Base-by-base conservation (phyloP, 352 stramenopile species). In the Phytopythium mirpurense region DNA sequence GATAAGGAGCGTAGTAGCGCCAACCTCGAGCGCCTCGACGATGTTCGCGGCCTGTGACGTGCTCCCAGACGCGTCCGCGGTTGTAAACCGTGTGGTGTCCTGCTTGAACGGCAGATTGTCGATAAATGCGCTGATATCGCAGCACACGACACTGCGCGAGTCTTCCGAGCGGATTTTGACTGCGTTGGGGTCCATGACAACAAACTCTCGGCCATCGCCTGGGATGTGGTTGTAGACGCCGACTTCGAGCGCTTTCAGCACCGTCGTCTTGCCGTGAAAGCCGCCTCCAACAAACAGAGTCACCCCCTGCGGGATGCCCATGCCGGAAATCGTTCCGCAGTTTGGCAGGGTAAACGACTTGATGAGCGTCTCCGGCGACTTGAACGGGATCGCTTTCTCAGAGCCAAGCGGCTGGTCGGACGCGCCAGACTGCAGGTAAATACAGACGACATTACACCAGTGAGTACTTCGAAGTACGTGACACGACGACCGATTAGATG, bases 241-340 rank as follows among this genome's bases (percentile, higher is more conserved):
- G 11, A 97, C 70, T 68, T 98, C 88, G 7, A 99, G 60, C 3
- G 94, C 92, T 53, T 95, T 85, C 1, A 99, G 74, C 9, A 99
- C 72, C 2, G 96, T 99, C 48, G 88, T 98, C 70, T 99, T 99
- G 45, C 96, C 96, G 65, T 99, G 96, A 73, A 98, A 99, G 12
- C 96, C 96, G 43, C 96, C 96, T 19, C 96, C 96, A 19, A 98
- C 96, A 62, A 99, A 97, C 15, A 98, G 74, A 11, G 93, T 98
- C 8, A 99, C 90, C 15, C 96, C 96, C 9, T 80, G 74, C 8
- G 84, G 88, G 43, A 99, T 93, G 1, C 92, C 96, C 89, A 98
- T 98, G 11, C 96, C 96, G 3, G 65, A 88, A 38, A 98, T 71
- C 16, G 57, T 42, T 21, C 83, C 83, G 40, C 43, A 62, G 62